Evolutionary conservation across 164 flowering plant species (phyloP).

Genomic region (Cinnamomum micranthum): DNA sequence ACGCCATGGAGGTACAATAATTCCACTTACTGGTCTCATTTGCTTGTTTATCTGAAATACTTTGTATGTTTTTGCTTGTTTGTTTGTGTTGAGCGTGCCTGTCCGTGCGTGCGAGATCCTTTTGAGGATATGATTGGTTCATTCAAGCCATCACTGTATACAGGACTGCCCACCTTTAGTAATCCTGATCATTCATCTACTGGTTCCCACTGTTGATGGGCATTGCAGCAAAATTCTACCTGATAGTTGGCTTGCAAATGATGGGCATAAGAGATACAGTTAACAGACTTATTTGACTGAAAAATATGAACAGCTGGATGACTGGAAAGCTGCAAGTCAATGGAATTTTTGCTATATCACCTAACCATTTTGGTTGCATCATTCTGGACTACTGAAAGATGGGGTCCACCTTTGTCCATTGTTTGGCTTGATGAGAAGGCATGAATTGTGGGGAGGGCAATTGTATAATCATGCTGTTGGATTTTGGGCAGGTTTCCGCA

Average conservation of each 20-base stretch:
- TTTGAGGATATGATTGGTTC: neutral
- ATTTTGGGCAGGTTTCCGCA: too few species aligned
- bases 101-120: neutral
- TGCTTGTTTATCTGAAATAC: neutral
- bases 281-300: neutral
- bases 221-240: neutral
- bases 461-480: too few species aligned
- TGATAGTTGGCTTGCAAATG: neutral
- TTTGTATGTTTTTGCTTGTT: neutral
- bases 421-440: too few species aligned
- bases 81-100: neutral
- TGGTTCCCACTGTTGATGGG: neutral
- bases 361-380: too few species aligned
- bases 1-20: slow-evolving; percentile 79
- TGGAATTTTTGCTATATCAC: too few species aligned
- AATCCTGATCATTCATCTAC: neutral
- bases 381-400: too few species aligned
- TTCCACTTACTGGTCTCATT: neutral
- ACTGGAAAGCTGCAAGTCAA: too few species aligned
- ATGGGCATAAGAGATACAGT: neutral
- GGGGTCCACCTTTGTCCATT: too few species aligned
- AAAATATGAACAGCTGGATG: too few species aligned
- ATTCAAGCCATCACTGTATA: neutral
- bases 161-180: neutral
- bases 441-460: too few species aligned